A percentile compares a stretch with the other conserved stretches of the same genome.
Evolutionary conservation across 257 asterid genomes (phyloP).

Genomic region (Leonotis leonurus): DNA sequence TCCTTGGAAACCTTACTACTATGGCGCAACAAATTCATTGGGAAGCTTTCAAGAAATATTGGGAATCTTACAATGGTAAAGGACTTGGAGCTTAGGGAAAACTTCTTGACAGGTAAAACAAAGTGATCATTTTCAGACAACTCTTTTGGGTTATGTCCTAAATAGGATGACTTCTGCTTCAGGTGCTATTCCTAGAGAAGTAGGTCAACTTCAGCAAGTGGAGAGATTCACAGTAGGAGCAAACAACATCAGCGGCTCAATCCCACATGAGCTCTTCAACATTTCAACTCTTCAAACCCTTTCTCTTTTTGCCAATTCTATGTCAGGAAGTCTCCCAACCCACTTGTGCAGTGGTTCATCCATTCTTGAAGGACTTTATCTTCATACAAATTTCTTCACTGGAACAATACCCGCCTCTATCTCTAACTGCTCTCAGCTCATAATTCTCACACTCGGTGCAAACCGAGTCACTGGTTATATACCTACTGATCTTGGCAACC

Average conservation of each 20-base stretch:
- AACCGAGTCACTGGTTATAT: neutral
- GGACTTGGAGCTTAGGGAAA: neutral
- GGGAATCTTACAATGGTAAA: constrained; percentile 1
- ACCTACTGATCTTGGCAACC: too few species aligned
- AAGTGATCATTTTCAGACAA: too few species aligned
- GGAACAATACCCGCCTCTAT: neutral
- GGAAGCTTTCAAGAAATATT: constrained; percentile 4
- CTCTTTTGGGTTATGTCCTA: too few species aligned
- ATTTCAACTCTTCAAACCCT: neutral
- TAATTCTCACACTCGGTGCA: neutral
- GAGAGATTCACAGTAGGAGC: neutral
- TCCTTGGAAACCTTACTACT: neutral
- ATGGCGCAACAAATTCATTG: neutral
- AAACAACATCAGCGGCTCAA: neutral
- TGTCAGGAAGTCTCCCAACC: neutral
- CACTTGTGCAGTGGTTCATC: neutral
- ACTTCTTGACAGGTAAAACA: constrained; percentile 23
- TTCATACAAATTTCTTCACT: neutral
- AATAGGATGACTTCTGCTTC: too few species aligned
- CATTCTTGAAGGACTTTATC: neutral
- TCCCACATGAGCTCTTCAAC: neutral
- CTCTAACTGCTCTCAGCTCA: neutral
- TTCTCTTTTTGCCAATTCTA: neutral
- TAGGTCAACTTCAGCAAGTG: neutral
- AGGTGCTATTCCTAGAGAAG: neutral